These are phyloP conservation scores for Rhynchosporium secalis DNA, from an alignment of 2,329 filamentous ascomycete species.

Conservation along the genomic window DNA sequence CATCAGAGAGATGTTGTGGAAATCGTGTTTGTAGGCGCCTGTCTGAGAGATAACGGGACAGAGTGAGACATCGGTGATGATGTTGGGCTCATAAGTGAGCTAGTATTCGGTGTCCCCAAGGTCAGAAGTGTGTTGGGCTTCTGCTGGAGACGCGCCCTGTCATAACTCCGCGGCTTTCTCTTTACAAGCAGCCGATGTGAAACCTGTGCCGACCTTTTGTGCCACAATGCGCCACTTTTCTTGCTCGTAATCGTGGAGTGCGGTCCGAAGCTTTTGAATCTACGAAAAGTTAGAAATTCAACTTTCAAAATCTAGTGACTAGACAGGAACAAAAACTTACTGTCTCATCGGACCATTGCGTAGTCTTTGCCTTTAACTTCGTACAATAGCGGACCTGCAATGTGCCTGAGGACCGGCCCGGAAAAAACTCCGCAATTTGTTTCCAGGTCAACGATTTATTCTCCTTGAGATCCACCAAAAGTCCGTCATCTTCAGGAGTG, in stretches of 20 bases:
- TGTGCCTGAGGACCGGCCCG: constrained; percentile 84
- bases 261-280: constrained; percentile 75
- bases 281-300: constrained; percentile 42
- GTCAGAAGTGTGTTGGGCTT: constrained; percentile 38
- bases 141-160: constrained; percentile 41
- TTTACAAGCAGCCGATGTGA: constrained; percentile 83
- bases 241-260: constrained; percentile 82
- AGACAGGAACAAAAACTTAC: constrained; percentile 54
- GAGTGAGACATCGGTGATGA: constrained; percentile 22
- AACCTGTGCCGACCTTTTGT: constrained; percentile 86
- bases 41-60: constrained; percentile 29
- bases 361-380: constrained; percentile 91
- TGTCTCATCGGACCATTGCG: constrained; percentile 90
- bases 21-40: constrained; percentile 27
- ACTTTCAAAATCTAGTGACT: background rate
- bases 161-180: constrained; percentile 51
- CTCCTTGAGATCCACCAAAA: constrained; percentile 88
- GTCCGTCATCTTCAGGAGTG: constrained; percentile 84
- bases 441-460: constrained; percentile 96
- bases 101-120: constrained; percentile 40
- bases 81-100: constrained; percentile 27
- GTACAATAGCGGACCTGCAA: constrained; percentile 94
- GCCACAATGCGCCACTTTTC: constrained; percentile 93
- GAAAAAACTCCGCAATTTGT: constrained; percentile 96
- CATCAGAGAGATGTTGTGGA: constrained; percentile 12